phyloP scores from a whole-genome alignment of 192 early-diverging fungal species.

The Backusella tuberculispora region DNA sequence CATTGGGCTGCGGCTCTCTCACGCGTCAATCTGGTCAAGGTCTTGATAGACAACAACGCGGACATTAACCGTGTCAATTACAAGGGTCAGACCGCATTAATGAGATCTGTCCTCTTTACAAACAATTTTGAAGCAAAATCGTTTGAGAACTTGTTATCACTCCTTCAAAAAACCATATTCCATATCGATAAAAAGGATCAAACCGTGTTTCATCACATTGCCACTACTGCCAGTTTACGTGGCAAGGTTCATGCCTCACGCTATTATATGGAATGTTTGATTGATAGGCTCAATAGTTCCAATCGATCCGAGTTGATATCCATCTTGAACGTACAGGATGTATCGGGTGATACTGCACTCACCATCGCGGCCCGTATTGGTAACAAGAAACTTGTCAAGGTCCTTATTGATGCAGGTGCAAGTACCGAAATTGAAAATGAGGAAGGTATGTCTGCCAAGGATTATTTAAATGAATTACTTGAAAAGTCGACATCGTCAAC shows the following conservation, averaged over 20 bases:
- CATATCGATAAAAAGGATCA: conserved; percentile 78
- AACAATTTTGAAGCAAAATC: conserved; percentile 85
- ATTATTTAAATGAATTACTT: neutral
- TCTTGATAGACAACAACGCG: conserved; percentile 78
- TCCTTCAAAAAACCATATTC: conserved; percentile 79
- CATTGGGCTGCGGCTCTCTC: conserved; percentile 98
- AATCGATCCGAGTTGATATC: conserved; percentile 77
- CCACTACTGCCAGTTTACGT: conserved; percentile 66
- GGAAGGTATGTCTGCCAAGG: conserved; percentile 24
- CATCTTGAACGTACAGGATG: conserved; percentile 78
- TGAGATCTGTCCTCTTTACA: conserved; percentile 87
- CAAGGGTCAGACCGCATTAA: conserved; percentile 88
- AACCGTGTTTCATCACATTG: conserved; percentile 93
- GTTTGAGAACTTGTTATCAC: conserved; percentile 74
- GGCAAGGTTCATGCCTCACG: conserved; percentile 72
- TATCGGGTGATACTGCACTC: conserved; percentile 79
- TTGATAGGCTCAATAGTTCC: conserved; percentile 65
- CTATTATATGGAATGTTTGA: conserved; percentile 91
- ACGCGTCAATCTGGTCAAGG: conserved; percentile 68
- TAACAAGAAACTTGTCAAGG: conserved; percentile 59
- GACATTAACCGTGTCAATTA: conserved; percentile 75
- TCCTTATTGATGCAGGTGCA: conserved; percentile 67
- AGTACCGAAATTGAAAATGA: conserved; percentile 16
- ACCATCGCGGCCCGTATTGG: conserved; percentile 67
- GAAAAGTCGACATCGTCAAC: neutral